phyloP scores from a whole-genome alignment of 2,329 filamentous ascomycete species.

The Claviceps digitariae region DNA sequence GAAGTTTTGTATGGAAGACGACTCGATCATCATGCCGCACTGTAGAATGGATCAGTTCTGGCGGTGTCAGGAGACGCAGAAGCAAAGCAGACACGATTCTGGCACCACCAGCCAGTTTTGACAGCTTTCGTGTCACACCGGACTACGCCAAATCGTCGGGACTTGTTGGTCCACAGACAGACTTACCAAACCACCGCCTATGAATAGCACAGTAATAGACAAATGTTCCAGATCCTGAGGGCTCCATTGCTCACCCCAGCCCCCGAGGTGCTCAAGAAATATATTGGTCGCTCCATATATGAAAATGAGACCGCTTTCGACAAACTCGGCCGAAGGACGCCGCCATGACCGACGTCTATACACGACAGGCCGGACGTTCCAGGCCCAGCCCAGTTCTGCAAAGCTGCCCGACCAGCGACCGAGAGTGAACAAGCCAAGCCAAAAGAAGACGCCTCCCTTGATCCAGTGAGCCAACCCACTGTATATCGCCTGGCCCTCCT shows the following conservation, averaged over 20 bases:
- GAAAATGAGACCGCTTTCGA: conserved; percentile 82
- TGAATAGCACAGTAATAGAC: conserved; percentile 85
- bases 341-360: conserved; percentile 37
- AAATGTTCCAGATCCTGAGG: conserved; percentile 79
- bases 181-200: conserved; percentile 75
- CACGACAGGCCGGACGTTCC: conserved; percentile 64
- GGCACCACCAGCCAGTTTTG: background rate
- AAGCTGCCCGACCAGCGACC: conserved; percentile 87
- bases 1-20: conserved; percentile 50
- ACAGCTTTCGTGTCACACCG: background rate
- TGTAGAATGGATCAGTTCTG: conserved; percentile 15
- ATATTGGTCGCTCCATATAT: conserved; percentile 82
- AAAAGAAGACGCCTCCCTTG: conserved; percentile 91
- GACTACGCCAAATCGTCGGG: background rate
- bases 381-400: conserved; percentile 84
- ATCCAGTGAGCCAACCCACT: conserved; percentile 85
- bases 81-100: background rate
- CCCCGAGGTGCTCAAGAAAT: conserved; percentile 77
- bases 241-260: conserved; percentile 57
- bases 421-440: conserved; percentile 76
- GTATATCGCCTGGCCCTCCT: conserved; percentile 60
- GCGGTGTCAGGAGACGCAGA: background rate
- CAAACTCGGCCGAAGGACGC: conserved; percentile 74
- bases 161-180: no score
- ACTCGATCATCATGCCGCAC: conserved; percentile 80